Conservation (phyloP, 805 yeast species). For the Barnettozyma vustinii region DNA sequence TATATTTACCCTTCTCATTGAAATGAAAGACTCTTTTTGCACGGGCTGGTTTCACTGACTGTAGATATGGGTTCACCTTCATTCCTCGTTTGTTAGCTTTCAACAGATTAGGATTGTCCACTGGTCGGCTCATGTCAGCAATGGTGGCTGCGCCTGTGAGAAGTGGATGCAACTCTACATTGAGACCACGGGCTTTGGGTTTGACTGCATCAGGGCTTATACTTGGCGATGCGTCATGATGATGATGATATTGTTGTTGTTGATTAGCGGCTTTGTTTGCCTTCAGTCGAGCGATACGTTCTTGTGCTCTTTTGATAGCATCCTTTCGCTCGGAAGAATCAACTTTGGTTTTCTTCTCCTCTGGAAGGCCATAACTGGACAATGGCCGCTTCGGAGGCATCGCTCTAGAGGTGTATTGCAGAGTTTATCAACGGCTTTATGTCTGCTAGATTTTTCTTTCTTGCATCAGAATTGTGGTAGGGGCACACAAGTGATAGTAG, state of each 20-base stretch:
- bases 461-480: background rate
- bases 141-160: slow-evolving; percentile 17
- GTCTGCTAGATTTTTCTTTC: background rate
- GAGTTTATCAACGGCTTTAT: background rate
- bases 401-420: too few relatives aligned
- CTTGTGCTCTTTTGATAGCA: slow-evolving; percentile 9
- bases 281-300: slow-evolving; percentile 10
- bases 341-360: slow-evolving; percentile 5
- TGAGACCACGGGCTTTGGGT: slow-evolving; percentile 17
- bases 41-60: slow-evolving; percentile 13
- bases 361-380: background rate
- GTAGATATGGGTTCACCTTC: slow-evolving; percentile 32
- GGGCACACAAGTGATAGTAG: too few relatives aligned
- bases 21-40: slow-evolving; percentile 41
- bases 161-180: slow-evolving; percentile 28
- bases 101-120: slow-evolving; percentile 22
- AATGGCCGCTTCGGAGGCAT: slow-evolving; percentile 7
- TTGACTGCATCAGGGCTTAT: background rate
- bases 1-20: slow-evolving; percentile 59
- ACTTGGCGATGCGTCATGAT: background rate
- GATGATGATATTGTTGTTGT: background rate
- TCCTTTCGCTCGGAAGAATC: slow-evolving; percentile 3
- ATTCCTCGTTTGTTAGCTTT: slow-evolving; percentile 22
- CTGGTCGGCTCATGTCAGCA: slow-evolving; percentile 3
- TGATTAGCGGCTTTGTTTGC: slow-evolving; percentile 4